Base-by-base conservation (phyloP, 2,329 filamentous ascomycete species). In the Aspergillus latus region DNA sequence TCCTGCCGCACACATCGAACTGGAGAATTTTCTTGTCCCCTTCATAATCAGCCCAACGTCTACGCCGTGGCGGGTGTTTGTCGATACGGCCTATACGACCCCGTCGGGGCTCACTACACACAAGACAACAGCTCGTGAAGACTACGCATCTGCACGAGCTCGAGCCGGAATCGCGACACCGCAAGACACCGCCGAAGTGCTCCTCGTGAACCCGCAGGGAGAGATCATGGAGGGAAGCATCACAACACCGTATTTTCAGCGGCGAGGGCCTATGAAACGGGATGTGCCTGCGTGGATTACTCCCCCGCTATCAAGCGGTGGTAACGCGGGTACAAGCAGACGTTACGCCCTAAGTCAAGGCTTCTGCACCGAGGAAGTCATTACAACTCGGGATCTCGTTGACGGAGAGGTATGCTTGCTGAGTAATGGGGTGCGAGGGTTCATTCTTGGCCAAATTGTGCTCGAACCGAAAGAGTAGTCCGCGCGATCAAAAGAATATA, bases 361-460 rank as follows among this genome's bases (percentile, higher is more conserved):
- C 0, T 75, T 94, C 44, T 92, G 84, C 52, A 78, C 81, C 30
- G 89, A 95, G 67, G 82, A 85, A 60, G 72, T 76, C 2, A 78
- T 96, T 13, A 72, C 71, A n/a, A 78, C 77, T 2, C 75, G 80
- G 10, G 85, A 85, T 5, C 71, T 96, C 10, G 68, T 79, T 3
- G 80, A 90, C 61, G 89, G 87, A 1, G 92, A 97, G 71, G 81
- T 87, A 52, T 88, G 92, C 59, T 96, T 91, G 89, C 76, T 97
- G 52, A 96, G 92, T 72, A 97, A 93, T 72, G 92, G 89, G 0
- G 88, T 93, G 1, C 83, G 88, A 61, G 93, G 93, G 0, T 96
- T 96, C 63, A 78, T 86, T 42, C 67, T 57, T n/a, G 74, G 72
- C 30, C 58, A 64, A 28, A 54, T 74, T 26, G 56, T 69, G 28